phyloP scores from a whole-genome alignment of 192 early-diverging fungal genomes.

The Backusella circina region DNA sequence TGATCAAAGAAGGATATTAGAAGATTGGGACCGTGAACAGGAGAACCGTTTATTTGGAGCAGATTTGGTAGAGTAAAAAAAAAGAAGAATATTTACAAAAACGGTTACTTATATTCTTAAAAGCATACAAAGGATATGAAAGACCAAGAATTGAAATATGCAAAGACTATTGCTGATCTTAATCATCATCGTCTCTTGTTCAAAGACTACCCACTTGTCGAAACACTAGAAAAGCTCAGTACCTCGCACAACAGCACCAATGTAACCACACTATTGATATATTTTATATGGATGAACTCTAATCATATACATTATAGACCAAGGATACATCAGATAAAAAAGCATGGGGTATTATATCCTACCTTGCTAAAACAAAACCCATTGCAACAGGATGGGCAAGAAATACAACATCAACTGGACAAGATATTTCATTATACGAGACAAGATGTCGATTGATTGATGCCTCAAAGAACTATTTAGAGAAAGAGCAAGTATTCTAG shows the following conservation, averaged over 20 bases:
- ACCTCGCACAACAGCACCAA: neutral
- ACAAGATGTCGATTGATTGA: neutral
- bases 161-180: neutral
- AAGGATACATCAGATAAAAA: neutral
- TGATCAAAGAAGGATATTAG: neutral
- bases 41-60: conserved; percentile 1
- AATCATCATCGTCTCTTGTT: neutral
- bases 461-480: conserved; percentile 10
- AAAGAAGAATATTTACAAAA: no score
- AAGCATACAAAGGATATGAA: neutral
- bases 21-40: conserved; percentile 6
- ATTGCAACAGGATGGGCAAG: neutral
- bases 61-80: neutral
- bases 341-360: neutral
- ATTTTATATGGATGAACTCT: no score
- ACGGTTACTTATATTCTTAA: no score
- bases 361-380: neutral
- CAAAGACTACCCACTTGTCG: neutral
- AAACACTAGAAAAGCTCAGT: neutral
- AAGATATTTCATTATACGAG: neutral
- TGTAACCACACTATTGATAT: neutral
- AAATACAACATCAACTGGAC: neutral
- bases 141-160: neutral
- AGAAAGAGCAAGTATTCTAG: conserved; percentile 23
- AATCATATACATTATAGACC: no score